Conservation (phyloP, 2,329 filamentous ascomycete genomes). For the Talaromyces verruculosus region DNA sequence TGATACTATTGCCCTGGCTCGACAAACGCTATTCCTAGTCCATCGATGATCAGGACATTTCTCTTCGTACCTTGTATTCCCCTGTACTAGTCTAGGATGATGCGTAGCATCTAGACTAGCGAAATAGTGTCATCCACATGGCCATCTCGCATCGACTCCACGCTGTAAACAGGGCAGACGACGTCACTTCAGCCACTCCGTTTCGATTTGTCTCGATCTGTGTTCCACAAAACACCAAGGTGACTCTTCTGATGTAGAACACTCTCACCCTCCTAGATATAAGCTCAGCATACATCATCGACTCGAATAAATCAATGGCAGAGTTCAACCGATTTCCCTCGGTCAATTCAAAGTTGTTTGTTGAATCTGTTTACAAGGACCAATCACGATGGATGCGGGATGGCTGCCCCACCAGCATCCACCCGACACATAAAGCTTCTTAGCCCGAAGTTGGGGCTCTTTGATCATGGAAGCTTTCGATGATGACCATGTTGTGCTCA, state of each 20-base stretch:
- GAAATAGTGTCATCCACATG: background rate
- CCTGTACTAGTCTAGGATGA: background rate
- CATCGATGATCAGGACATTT: background rate
- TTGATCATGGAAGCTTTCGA: background rate
- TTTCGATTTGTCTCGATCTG: background rate
- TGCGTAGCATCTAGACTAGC: background rate
- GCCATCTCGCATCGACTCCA: background rate
- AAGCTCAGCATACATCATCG: background rate
- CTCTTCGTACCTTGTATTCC: background rate
- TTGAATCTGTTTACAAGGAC: background rate
- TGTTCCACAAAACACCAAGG: background rate
- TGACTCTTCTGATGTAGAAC: background rate
- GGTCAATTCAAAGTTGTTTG: background rate
- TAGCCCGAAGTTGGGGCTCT: background rate
- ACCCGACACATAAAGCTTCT: background rate
- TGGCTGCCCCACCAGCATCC: slow-evolving; percentile 2
- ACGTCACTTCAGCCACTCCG: background rate
- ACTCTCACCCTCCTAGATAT: background rate
- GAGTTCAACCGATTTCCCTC: background rate
- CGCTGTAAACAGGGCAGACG: background rate
- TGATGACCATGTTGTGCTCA: background rate
- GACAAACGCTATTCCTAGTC: background rate
- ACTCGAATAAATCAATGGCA: background rate
- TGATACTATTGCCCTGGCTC: background rate
- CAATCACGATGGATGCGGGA: slow-evolving; percentile 2